These are phyloP conservation scores for Aureobasidium subglaciale DNA, from an alignment of 2,329 filamentous ascomycete species.

Conservation along the genomic window DNA sequence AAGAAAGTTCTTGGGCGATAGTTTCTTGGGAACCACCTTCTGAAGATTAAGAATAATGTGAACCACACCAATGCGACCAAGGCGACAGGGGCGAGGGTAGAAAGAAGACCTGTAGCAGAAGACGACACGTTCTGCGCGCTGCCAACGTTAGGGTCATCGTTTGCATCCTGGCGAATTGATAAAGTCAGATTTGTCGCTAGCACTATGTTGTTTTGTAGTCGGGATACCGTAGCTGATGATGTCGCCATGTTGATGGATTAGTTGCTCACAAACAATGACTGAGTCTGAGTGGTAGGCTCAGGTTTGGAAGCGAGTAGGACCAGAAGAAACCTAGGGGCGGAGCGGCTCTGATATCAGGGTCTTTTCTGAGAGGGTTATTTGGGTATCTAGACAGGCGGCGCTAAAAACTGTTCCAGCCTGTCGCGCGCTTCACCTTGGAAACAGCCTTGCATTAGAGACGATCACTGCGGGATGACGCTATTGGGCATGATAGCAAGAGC, in stretches of 20 bases:
- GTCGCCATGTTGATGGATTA: not conserved
- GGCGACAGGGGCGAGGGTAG: slow-evolving; percentile 30
- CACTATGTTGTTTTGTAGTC: not conserved
- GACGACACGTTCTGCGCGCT: slow-evolving; percentile 5
- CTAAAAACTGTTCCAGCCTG: not conserved
- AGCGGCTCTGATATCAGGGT: slow-evolving; percentile 7
- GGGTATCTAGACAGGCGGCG: not conserved
- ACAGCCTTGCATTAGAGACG: slow-evolving; percentile 1
- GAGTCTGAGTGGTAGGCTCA: not conserved
- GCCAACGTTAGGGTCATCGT: slow-evolving; percentile 23
- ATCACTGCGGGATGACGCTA: slow-evolving; percentile 8
- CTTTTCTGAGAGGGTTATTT: not conserved
- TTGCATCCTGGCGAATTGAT: slow-evolving; percentile 14
- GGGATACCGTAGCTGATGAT: slow-evolving; percentile 5
- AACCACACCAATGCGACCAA: slow-evolving; percentile 29
- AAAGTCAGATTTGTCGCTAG: not conserved
- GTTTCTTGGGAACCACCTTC: slow-evolving; percentile 37
- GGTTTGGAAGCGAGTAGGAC: not conserved
- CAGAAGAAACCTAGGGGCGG: not conserved
- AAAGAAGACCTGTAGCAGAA: slow-evolving; percentile 29
- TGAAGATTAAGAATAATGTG: slow-evolving; percentile 35
- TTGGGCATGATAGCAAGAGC: not conserved
- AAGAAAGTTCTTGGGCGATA: slow-evolving; percentile 41
- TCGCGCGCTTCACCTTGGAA: slow-evolving; percentile 7
- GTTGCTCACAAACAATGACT: not conserved